Base-by-base conservation (phyloP, 2,329 filamentous ascomycete species). In the Chaetomium sp. region DNA sequence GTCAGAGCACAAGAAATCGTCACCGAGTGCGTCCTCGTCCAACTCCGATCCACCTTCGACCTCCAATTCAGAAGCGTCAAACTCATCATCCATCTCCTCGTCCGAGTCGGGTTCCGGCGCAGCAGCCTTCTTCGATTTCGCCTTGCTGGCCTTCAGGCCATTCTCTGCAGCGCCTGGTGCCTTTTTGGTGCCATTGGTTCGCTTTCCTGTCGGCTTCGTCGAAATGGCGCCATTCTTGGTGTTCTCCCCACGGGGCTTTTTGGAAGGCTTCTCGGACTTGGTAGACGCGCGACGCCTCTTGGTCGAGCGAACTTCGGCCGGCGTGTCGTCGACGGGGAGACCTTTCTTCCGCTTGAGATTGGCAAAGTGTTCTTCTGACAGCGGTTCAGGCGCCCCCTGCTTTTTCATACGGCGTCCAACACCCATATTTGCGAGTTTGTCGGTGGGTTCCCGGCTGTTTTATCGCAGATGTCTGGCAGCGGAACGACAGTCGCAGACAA, bases 381-480 rank as follows among this genome's bases (percentile, higher is more conserved):
- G 85, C 69, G 90, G 84, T 74, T 90, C 86, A 61, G 95, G 95
- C 69, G 90, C 84, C 63, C 93, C 94, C 85, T 98, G 95, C 81
- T 97, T 97, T 78, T 93, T 91, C 89, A 97, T 96, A 73, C 93
- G 92, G 76, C 93, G 90, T 77, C 93, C 91, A 68, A 88, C 86
- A 82, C 92, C 93, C 93, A 97, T 97, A 74, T 76, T 87, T 75
- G 75, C 70, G 64, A 68, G 63, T 68, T 65, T 65, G 59, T 25
- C 45, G 45, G 66, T 47, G 42, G 58, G 31, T 62, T 64, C 19
- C 65, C 54, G 38, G 49, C 23, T 27, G 19, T 51, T 59, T 53
- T 63, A 62, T 45, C 19, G 51, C 19, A 60, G 10, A 35, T 59
- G 35, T 56, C 66, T 51, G 57, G 55, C 45, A 49, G 42, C 38